Conservation (phyloP, 176 grass and related monocot genomes). For the Carex myosuroides region DNA sequence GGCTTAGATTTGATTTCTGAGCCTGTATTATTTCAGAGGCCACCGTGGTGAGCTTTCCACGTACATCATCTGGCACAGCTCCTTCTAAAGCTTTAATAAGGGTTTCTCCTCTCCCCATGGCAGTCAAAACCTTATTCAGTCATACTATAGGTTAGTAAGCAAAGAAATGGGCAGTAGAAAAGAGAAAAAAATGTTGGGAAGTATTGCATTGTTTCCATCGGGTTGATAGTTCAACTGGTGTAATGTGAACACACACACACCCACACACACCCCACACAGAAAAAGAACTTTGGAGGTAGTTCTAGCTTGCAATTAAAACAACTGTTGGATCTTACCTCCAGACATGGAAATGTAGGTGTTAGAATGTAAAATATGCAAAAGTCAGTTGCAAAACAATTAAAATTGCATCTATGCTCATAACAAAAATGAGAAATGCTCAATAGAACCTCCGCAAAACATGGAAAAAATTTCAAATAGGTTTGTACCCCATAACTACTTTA, state of each 20-base stretch:
- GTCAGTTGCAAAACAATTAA: too few relatives aligned
- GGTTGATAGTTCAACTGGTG: neutral
- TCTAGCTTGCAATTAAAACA: neutral
- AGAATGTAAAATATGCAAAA: neutral
- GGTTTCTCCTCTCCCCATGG: constrained; percentile 74
- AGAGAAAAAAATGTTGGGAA: neutral
- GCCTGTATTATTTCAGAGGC: constrained; percentile 67
- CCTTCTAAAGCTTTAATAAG: constrained; percentile 86
- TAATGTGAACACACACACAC: neutral
- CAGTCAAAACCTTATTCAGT: constrained; percentile 60
- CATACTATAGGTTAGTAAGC: neutral
- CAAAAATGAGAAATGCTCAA: neutral
- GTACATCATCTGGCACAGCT: constrained; percentile 95
- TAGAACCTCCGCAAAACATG: neutral
- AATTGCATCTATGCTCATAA: neutral
- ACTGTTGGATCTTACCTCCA: neutral
- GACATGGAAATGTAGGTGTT: neutral
- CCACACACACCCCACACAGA: neutral
- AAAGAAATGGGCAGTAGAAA: neutral
- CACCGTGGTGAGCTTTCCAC: constrained; percentile 64
- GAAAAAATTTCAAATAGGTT: neutral
- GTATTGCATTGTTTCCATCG: neutral
- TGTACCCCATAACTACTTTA: neutral
- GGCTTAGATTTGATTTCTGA: constrained; percentile 50
- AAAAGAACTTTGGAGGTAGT: neutral